Conservation (phyloP, 2,329 filamentous ascomycete species). For the Lasiodiplodia hormozganensis region DNA sequence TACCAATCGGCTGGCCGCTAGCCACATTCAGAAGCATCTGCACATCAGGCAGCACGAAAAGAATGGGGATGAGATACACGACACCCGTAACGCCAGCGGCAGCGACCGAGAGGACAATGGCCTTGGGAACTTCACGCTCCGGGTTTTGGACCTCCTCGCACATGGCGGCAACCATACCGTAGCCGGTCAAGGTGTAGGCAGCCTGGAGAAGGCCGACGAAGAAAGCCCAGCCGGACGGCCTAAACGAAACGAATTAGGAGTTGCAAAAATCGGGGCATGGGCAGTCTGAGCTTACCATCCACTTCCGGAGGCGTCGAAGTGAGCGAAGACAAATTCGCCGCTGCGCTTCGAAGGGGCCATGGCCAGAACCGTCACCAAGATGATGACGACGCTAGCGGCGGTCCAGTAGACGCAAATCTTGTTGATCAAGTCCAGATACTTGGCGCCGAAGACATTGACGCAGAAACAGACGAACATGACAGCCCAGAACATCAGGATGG, state of each 20-base stretch:
- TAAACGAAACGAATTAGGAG: conserved; percentile 32
- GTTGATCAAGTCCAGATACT: conserved; percentile 71
- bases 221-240: conserved; percentile 73
- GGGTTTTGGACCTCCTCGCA: conserved; percentile 76
- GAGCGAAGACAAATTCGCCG: conserved; percentile 70
- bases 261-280: conserved; percentile 28
- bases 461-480: conserved; percentile 70
- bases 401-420: conserved; percentile 79
- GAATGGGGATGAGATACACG: conserved; percentile 73
- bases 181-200: conserved; percentile 67
- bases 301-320: conserved; percentile 70
- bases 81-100: conserved; percentile 71
- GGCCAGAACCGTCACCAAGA: conserved; percentile 68
- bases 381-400: conserved; percentile 69
- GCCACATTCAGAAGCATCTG: conserved; percentile 67
- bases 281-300: conserved; percentile 59
- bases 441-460: conserved; percentile 70
- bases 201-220: conserved; percentile 75
- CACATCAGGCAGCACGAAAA: conserved; percentile 77
- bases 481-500: conserved; percentile 74
- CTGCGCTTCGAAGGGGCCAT: conserved; percentile 66
- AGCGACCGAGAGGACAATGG: conserved; percentile 73
- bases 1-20: conserved; percentile 77
- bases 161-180: conserved; percentile 75
- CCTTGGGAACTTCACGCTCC: conserved; percentile 72